Base-by-base conservation (phyloP, 352 stramenopile species). In the Globisporangium spiculum region DNA sequence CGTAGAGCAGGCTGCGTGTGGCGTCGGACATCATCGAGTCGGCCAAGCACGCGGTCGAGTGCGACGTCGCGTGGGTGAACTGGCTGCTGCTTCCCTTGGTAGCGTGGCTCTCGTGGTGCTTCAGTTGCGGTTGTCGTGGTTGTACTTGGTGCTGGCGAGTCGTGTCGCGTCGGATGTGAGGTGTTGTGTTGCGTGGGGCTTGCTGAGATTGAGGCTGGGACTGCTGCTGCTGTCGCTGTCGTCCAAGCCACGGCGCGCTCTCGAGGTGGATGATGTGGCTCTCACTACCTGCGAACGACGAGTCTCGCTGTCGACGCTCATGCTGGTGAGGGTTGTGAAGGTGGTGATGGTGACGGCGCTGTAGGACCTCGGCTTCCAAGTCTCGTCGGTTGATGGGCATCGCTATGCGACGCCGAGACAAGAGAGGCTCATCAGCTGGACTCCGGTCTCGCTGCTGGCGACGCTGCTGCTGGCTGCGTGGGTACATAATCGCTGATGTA, bases 191-290 rank as follows among this genome's bases (percentile, higher is more conserved):
- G 14, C 44, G 22, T n/a, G 20, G n/a, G 18, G 38, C 24, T 46
- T 30, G 56, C 32, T 30, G 32, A 30, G 27, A 10, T 7, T 14
- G 53, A 59, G 26, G 9, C 26, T 38, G 53, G 27, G 48, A 16
- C 36, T 36, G 52, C 24, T 55, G 58, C n/a, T 20, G 36, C 3
- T 54, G 36, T 60, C 34, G 65, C 2, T 65, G 46, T 24, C 60
- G 46, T 20, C 48, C 65, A 18, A 70, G 56, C 65, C 65, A 65
- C 20, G 57, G 65, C 14, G 65, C 65, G n/a, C 65, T 70, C 14
- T 70, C 57, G 8, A 70, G 65, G 16, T 65, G 65, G 55, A 70
- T 70, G 32, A 44, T 60, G 65, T 34, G 56, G 8, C 34, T 53
- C n/a, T 44, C 38, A 1, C 44, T 26, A 3, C 26, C 5, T 14